Conservation (phyloP, 805 yeast genomes). For the Teunomyces funiuensis region DNA sequence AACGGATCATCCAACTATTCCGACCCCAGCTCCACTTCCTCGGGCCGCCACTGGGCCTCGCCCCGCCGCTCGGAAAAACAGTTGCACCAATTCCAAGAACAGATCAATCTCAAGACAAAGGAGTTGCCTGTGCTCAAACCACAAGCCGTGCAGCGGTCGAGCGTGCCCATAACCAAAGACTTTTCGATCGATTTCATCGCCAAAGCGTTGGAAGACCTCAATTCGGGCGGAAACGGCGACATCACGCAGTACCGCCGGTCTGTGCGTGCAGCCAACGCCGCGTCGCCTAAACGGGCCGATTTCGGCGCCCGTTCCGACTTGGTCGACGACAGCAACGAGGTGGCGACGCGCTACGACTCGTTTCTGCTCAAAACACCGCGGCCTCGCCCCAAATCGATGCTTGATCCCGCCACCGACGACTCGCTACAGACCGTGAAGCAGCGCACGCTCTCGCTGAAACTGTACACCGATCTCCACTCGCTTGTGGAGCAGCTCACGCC, state of each 20-base stretch:
- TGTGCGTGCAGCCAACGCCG: constrained; percentile 26
- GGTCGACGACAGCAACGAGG: constrained; percentile 36
- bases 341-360: constrained; percentile 38
- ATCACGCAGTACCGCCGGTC: constrained; percentile 40
- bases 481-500: constrained; percentile 34
- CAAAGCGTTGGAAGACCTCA: constrained; percentile 45
- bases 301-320: constrained; percentile 26
- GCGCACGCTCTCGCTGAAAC: constrained; percentile 30
- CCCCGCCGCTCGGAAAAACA: constrained; percentile 38
- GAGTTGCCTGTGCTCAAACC: constrained; percentile 23
- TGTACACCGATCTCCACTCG: constrained; percentile 32
- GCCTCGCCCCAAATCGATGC: constrained; percentile 28
- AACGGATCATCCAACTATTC: constrained; percentile 31
- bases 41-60: constrained; percentile 42
- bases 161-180: constrained; percentile 40
- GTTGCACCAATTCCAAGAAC: constrained; percentile 35
- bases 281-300: constrained; percentile 18
- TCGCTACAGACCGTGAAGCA: constrained; percentile 1
- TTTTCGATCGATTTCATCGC: constrained; percentile 47
- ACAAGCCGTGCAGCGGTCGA: constrained; percentile 9
- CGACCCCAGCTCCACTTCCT: constrained; percentile 32
- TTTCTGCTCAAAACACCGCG: constrained; percentile 19
- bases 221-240: constrained; percentile 46
- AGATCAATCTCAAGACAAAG: constrained; percentile 35
- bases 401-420: constrained; percentile 14